Evolutionary conservation across 768 basidiomycete genomes (phyloP).

Genomic region (Amanita pseudoporphyria): DNA sequence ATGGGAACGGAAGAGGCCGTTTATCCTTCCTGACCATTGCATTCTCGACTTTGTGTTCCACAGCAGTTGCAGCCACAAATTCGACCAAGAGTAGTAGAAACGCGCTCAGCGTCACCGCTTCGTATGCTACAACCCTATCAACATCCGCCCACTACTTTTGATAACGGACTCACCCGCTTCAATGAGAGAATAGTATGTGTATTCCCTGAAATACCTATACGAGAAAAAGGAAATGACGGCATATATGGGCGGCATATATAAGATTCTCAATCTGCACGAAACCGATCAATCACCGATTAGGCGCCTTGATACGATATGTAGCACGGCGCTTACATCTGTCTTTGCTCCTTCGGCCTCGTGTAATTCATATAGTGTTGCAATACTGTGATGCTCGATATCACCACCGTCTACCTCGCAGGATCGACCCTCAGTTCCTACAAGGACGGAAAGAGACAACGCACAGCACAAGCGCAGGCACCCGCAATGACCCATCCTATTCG

Average conservation of each 20-base stretch:
- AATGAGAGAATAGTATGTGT: conserved; percentile 43
- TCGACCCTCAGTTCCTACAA: not conserved
- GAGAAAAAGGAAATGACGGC: conserved; percentile 80
- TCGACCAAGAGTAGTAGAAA: conserved; percentile 86
- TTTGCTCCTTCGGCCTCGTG: conserved; percentile 60
- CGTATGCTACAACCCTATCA: conserved; percentile 40
- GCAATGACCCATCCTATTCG: conserved; percentile 69
- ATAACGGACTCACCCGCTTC: conserved; percentile 26
- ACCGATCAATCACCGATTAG: not conserved
- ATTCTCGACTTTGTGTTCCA: conserved; percentile 49
- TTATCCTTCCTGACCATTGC: conserved; percentile 80
- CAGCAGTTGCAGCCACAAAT: conserved; percentile 66
- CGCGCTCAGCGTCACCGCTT: conserved; percentile 77
- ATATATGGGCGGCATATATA: conserved; percentile 81
- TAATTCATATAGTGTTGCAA: conserved; percentile 59
- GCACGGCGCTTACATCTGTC: conserved; percentile 54
- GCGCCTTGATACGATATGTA: not conserved
- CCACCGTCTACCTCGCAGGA: conserved; percentile 35
- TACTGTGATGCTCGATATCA: conserved; percentile 50
- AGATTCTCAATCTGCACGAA: conserved; percentile 50
- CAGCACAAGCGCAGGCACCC: conserved; percentile 47
- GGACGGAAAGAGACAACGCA: conserved; percentile 18
- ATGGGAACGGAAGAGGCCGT: conserved; percentile 57
- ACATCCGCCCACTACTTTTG: not conserved
- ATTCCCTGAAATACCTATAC: conserved; percentile 74